Evolutionary conservation across 2,329 filamentous ascomycete species (phyloP).

Genomic region (Pyrenophora graminea): DNA sequence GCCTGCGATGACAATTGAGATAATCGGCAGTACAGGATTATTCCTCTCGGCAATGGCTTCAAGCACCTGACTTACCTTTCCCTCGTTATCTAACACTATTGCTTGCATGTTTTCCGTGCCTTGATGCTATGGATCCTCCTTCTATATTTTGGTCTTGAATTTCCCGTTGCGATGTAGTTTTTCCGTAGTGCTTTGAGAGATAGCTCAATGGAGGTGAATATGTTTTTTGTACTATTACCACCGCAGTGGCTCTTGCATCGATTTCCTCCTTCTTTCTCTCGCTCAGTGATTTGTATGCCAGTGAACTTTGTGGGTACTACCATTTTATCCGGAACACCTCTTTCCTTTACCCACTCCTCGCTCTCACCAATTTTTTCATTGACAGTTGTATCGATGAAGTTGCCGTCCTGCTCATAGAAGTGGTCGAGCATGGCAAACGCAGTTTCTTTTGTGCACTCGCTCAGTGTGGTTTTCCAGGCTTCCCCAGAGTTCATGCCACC

Average conservation of each 20-base stretch:
- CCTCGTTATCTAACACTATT: conserved; percentile 53
- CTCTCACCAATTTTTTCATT: conserved; percentile 49
- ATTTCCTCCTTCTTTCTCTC: conserved; percentile 6
- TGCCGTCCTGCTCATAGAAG: conserved; percentile 69
- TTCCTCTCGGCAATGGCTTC: not conserved
- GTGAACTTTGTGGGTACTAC: conserved; percentile 50
- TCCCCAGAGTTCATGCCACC: conserved; percentile 69
- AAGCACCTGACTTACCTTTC: conserved; percentile 52
- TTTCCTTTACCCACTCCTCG: conserved; percentile 50
- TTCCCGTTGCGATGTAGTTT: conserved; percentile 64
- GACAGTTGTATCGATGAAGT: conserved; percentile 70
- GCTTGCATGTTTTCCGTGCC: conserved; percentile 47
- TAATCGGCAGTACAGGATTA: conserved; percentile 44
- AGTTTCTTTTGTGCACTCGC: conserved; percentile 65
- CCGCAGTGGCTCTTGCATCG: conserved; percentile 28
- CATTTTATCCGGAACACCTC: conserved; percentile 47
- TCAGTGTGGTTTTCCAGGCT: conserved; percentile 63
- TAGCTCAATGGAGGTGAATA: conserved; percentile 16
- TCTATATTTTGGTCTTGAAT: conserved; percentile 51
- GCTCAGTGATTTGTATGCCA: conserved; percentile 37
- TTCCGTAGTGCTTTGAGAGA: conserved; percentile 49
- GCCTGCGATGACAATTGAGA: conserved; percentile 67
- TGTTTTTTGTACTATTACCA: conserved; percentile 25
- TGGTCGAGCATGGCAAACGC: conserved; percentile 69
- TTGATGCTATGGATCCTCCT: conserved; percentile 43